Conservation (phyloP, 805 yeast genomes). For the Kazachstania bromeliacearum region DNA sequence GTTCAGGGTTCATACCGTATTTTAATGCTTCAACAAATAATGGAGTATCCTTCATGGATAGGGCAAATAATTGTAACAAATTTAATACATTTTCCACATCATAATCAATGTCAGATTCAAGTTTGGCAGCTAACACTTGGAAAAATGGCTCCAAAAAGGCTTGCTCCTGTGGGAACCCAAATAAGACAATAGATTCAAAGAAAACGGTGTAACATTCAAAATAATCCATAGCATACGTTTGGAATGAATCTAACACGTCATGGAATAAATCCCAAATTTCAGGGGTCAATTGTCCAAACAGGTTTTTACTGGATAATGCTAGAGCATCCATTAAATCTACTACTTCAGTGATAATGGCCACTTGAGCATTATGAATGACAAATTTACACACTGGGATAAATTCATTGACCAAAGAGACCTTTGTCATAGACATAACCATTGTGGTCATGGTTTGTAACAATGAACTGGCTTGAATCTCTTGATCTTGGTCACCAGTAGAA, state of each 20-base stretch:
- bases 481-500: slow-evolving; percentile 41
- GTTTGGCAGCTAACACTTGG: slow-evolving; percentile 20
- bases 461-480: slow-evolving; percentile 61
- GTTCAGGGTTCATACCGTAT: slow-evolving; percentile 12
- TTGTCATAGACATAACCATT: slow-evolving; percentile 58
- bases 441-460: slow-evolving; percentile 64
- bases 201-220: slow-evolving; percentile 49
- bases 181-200: slow-evolving; percentile 43
- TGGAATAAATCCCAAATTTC: slow-evolving; percentile 44
- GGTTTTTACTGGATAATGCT: slow-evolving; percentile 39
- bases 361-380: slow-evolving; percentile 49
- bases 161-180: slow-evolving; percentile 38
- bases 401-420: slow-evolving; percentile 42
- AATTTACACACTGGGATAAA: slow-evolving; percentile 51
- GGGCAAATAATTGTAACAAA: slow-evolving; percentile 23
- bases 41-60: slow-evolving; percentile 27
- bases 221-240: slow-evolving; percentile 50
- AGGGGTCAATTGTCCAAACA: slow-evolving; percentile 39
- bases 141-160: slow-evolving; percentile 22
- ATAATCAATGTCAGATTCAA: slow-evolving; percentile 30
- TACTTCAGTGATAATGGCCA: slow-evolving; percentile 51
- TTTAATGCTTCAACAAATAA: slow-evolving; percentile 19
- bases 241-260: slow-evolving; percentile 43
- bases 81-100: slow-evolving; percentile 32
- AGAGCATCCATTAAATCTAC: slow-evolving; percentile 55